Base-by-base conservation (phyloP, 305 asterid species). In the Rubia occidens region DNA sequence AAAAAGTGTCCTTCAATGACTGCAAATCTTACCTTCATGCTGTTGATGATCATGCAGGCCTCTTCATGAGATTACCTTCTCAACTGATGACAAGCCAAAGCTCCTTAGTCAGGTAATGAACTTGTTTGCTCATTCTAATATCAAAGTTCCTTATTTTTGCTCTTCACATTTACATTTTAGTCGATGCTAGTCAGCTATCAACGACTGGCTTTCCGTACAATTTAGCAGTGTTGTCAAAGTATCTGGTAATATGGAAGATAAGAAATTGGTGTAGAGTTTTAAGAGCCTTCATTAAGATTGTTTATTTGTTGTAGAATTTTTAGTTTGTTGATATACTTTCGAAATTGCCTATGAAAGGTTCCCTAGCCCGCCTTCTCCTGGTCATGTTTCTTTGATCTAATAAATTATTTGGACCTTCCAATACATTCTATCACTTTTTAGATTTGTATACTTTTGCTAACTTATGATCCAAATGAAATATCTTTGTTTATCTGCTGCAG, bases 1-100 rank as follows among this genome's bases (percentile, higher is more conserved):
- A 7, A 54, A 51, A 24, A 54, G 20, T 18, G 64, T n/a, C 55
- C 43, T 14, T 37, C 14, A 13, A 40, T 68, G 53, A 55, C 24
- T 17, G 13, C 63, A 47, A 73, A n/a, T 70, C 78, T 85, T 68
- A 68, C 76, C 20, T 60, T 54, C 42, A 35, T 67, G 66, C 65
- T 53, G 47, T 69, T 44, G 75, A 73, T 20, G 64, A 74, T 71
- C 68, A 73, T 79, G 84, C 85, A 92, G 98, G 91, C 87, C 96
- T 70, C 87, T 90, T 96, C 96, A 93, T 80, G 98, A 93, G 82
- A 93, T 93, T 80, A 93, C 98, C 42, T 88, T 88, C 82, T 93
- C 96, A 77, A 82, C 86, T 14, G 91, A 83, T 64, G 96, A 93
- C 89, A 90, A 85, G 78, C 98, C 96, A 65, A 93, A 93, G 81